phyloP scores from a whole-genome alignment of 148 eudicot species.

The Beta vulgaris region DNA sequence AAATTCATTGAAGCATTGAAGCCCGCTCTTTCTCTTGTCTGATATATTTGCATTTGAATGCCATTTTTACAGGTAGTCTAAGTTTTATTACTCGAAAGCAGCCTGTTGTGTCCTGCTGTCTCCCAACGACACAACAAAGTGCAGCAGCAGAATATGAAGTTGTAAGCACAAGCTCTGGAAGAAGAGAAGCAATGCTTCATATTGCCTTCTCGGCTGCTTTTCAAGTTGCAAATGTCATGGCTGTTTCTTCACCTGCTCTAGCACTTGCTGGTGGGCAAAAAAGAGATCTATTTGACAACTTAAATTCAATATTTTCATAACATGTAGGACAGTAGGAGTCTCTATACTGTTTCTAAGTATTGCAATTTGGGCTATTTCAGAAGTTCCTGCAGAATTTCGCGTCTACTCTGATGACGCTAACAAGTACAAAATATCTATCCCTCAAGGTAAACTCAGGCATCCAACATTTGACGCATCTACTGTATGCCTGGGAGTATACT shows the following conservation, averaged over 20 bases:
- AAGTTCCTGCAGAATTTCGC: slow-evolving; percentile 46
- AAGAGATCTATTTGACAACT: neutral
- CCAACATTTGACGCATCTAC: neutral
- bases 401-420: slow-evolving; percentile 70
- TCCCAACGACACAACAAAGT: neutral
- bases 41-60: neutral
- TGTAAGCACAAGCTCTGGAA: slow-evolving; percentile 13
- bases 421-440: slow-evolving; percentile 70
- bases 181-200: slow-evolving; percentile 38
- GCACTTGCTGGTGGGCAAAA: slow-evolving; percentile 22
- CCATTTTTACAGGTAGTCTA: slow-evolving; percentile 15
- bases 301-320: too few relatives aligned
- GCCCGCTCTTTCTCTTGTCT: too few relatives aligned
- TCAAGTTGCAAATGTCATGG: neutral
- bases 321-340: neutral
- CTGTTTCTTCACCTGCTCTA: slow-evolving; percentile 25
- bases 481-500: too few relatives aligned
- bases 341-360: neutral
- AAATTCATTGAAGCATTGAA: neutral
- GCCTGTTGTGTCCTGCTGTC: slow-evolving; percentile 14
- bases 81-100: slow-evolving; percentile 12
- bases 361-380: slow-evolving; percentile 30
- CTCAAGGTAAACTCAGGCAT: slow-evolving; percentile 49
- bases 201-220: slow-evolving; percentile 26
- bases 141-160: neutral